A percentile compares a stretch with the other conserved stretches of the same genome.
phyloP scores from a whole-genome alignment of 805 yeast genomes.

The Hanseniaspora mollemarum region DNA sequence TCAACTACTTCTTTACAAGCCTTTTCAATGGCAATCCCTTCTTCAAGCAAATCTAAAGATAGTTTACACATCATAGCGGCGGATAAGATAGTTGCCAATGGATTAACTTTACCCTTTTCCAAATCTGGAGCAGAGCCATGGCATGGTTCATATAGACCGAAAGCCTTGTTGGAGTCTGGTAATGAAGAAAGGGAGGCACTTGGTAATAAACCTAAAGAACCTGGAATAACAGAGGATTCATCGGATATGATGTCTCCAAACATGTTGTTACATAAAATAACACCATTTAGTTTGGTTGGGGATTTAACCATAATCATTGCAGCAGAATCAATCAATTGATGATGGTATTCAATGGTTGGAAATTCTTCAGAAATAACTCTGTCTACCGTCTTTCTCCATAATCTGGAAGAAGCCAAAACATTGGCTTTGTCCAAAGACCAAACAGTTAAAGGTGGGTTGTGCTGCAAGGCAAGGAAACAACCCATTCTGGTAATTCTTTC shows the following conservation, averaged over 20 bases:
- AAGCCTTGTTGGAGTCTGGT: constrained; percentile 88
- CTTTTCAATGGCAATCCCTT: constrained; percentile 76
- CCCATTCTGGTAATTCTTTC: constrained; percentile 97
- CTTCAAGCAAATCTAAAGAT: constrained; percentile 69
- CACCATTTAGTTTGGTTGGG: constrained; percentile 86
- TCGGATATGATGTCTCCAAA: constrained; percentile 97
- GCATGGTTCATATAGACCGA: constrained; percentile 95
- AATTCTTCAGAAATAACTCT: constrained; percentile 76
- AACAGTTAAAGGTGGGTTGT: constrained; percentile 83
- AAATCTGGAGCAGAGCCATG: constrained; percentile 98
- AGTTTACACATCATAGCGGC: constrained; percentile 96
- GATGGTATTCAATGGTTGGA: constrained; percentile 77
- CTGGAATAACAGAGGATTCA: constrained; percentile 96
- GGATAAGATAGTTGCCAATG: constrained; percentile 87
- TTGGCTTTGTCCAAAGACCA: constrained; percentile 98
- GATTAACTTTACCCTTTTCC: constrained; percentile 78
- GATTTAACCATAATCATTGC: constrained; percentile 93
- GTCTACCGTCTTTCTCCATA: constrained; percentile 92
- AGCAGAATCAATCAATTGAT: constrained; percentile 95
- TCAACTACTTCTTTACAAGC: constrained; percentile 81
- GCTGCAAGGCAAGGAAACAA: constrained; percentile 88
- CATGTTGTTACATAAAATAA: constrained; percentile 88
- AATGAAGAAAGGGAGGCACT: constrained; percentile 91
- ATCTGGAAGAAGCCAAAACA: constrained; percentile 87
- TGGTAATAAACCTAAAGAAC: constrained; percentile 89